phyloP scores from a whole-genome alignment of 805 yeast genomes.

The Saturnispora gosingensis region DNA sequence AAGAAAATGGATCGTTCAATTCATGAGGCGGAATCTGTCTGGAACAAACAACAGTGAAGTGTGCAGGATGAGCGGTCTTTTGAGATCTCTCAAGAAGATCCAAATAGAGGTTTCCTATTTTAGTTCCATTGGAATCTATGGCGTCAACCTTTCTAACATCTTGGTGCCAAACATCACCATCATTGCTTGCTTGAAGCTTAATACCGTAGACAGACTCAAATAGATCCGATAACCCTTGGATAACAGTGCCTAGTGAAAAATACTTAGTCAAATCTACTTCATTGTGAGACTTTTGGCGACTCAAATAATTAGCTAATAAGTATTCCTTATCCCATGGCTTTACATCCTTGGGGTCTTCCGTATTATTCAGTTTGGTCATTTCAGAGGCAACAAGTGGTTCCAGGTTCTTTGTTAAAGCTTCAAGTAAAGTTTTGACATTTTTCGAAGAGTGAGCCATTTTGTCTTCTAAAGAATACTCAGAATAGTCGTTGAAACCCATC shows the following conservation, averaged over 20 bases:
- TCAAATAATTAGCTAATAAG: slow-evolving; percentile 23
- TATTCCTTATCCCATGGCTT: slow-evolving; percentile 93
- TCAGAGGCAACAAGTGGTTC: slow-evolving; percentile 52
- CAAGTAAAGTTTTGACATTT: slow-evolving; percentile 62
- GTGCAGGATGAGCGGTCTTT: slow-evolving; percentile 82
- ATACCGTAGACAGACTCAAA: slow-evolving; percentile 71
- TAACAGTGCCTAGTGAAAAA: slow-evolving; percentile 78
- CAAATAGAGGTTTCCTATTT: slow-evolving; percentile 76
- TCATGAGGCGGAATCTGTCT: slow-evolving; percentile 59
- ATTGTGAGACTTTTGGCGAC: slow-evolving; percentile 28
- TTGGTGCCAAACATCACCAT: slow-evolving; percentile 82
- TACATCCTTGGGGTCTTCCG: slow-evolving; percentile 33
- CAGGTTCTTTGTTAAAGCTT: slow-evolving; percentile 44
- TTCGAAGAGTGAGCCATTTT: slow-evolving; percentile 83
- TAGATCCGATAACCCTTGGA: slow-evolving; percentile 70
- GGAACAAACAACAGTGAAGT: slow-evolving; percentile 93
- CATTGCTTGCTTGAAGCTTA: slow-evolving; percentile 53
- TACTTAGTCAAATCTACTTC: slow-evolving; percentile 50
- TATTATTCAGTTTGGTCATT: slow-evolving; percentile 34
- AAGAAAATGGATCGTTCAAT: slow-evolving; percentile 30
- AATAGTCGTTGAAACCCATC: slow-evolving; percentile 60
- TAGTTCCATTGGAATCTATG: slow-evolving; percentile 49
- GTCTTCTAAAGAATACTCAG: slow-evolving; percentile 75
- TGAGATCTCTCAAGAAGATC: slow-evolving; percentile 76
- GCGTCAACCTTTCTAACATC: slow-evolving; percentile 81